phyloP scores from a whole-genome alignment of 352 stramenopile genomes.

The Phytophthora gonapodyides region DNA sequence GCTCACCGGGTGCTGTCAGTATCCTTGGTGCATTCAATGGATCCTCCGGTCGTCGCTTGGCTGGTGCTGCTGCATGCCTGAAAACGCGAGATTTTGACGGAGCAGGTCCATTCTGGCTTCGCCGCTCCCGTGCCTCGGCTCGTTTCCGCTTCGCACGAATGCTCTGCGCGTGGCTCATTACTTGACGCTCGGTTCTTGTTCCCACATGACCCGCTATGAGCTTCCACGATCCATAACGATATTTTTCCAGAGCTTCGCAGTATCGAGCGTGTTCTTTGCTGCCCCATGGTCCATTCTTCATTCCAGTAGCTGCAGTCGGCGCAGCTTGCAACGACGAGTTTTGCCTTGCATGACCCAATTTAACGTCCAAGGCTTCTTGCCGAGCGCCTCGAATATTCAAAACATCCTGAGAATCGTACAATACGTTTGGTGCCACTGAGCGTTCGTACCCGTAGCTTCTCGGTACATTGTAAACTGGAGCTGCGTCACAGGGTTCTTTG shows the following conservation, averaged over 20 bases:
- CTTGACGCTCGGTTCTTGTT: slow-evolving; percentile 26
- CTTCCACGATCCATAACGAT: slow-evolving; percentile 27
- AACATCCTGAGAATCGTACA: neutral
- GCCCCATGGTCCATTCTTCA: slow-evolving; percentile 21
- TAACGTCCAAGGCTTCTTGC: slow-evolving; percentile 6
- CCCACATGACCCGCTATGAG: slow-evolving; percentile 17
- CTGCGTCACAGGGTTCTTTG: too few species aligned
- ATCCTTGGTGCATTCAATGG: too few species aligned
- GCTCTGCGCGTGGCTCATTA: slow-evolving; percentile 27
- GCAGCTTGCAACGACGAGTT: too few species aligned
- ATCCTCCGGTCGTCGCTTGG: too few species aligned
- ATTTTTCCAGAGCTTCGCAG: slow-evolving; percentile 13
- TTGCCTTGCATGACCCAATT: slow-evolving; percentile 4
- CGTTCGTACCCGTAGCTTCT: too few species aligned
- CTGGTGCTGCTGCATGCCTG: too few species aligned
- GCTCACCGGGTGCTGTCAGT: too few species aligned
- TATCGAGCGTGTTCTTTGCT: slow-evolving; percentile 26
- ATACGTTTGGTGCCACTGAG: too few species aligned
- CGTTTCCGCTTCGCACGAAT: slow-evolving; percentile 24
- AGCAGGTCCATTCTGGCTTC: neutral
- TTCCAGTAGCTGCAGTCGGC: too few species aligned
- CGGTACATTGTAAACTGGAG: too few species aligned
- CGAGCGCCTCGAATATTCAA: slow-evolving; percentile 8
- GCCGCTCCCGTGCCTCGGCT: slow-evolving; percentile 3
- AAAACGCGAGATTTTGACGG: too few species aligned